A percentile compares a stretch with the other conserved stretches of the same genome.
Conservation (phyloP, 2,329 filamentous ascomycete genomes). For the Paramyrothecium sp. region DNA sequence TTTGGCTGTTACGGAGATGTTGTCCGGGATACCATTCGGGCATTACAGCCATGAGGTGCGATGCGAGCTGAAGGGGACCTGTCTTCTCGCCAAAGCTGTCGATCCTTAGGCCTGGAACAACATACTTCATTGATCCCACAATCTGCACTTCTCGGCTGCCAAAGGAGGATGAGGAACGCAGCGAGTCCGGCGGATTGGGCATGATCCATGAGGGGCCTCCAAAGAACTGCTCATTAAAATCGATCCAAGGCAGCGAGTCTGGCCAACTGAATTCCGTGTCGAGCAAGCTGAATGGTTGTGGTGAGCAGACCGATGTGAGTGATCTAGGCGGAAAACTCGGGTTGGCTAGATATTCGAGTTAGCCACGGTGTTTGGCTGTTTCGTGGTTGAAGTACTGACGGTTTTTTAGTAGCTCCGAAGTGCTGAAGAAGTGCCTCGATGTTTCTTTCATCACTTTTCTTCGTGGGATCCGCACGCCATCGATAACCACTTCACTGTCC, state of each 20-base stretch:
- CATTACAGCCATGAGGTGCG: not conserved
- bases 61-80: not conserved
- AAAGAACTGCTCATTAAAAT: not conserved
- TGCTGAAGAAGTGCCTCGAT: not conserved
- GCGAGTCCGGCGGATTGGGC: no score
- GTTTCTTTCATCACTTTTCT: not conserved
- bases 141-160: no score
- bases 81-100: no score
- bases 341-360: not conserved
- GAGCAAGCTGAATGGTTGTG: not conserved
- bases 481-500: not conserved
- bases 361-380: not conserved
- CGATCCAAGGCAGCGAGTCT: not conserved
- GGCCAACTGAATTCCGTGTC: not conserved
- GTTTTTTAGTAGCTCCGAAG: not conserved
- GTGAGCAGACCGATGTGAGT: not conserved
- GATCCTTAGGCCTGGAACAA: no score
- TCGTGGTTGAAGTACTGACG: not conserved
- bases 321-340: not conserved
- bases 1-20: not conserved
- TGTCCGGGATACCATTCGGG: not conserved
- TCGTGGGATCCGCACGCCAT: not conserved
- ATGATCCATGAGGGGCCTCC: no score
- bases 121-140: no score
- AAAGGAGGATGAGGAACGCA: no score